These are phyloP conservation scores for Bryum argenteum DNA, from an alignment of 225 moss, liverwort and hornwort species.

Conservation along the genomic window DNA sequence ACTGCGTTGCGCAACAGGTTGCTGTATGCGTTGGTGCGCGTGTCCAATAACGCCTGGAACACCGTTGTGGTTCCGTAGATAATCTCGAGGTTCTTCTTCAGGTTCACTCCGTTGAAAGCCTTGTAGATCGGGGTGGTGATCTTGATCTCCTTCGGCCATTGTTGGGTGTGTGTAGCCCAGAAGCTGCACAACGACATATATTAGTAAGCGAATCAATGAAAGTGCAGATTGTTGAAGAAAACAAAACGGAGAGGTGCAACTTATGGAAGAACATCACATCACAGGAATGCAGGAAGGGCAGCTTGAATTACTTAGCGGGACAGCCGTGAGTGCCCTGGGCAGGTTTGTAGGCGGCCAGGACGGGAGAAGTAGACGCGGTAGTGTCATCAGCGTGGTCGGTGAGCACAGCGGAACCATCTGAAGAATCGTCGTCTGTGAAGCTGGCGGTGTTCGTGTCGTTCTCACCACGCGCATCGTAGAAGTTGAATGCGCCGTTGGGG, in stretches of 20 bases:
- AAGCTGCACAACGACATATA: conserved; percentile 11
- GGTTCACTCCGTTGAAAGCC: conserved; percentile 16
- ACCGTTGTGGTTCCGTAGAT: conserved; percentile 49
- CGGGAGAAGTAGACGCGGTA: conserved; percentile 14
- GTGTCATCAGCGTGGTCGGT: background rate
- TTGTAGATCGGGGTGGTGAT: conserved; percentile 20
- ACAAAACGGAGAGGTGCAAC: too few relatives aligned
- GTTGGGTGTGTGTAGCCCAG: conserved; percentile 33
- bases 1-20: conserved; percentile 32
- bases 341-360: background rate
- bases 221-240: too few relatives aligned
- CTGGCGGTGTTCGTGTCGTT: conserved; percentile 1
- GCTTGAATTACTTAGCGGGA: conserved; percentile 6
- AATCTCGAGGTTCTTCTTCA: conserved; percentile 29
- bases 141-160: conserved; percentile 41
- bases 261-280: too few relatives aligned
- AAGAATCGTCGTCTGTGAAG: background rate
- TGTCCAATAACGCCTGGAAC: conserved; percentile 47
- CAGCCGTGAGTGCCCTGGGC: conserved; percentile 26
- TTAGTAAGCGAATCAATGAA: too few relatives aligned
- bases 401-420: background rate
- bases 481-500: conserved; percentile 28
- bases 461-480: background rate
- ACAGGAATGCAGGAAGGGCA: too few relatives aligned
- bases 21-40: conserved; percentile 33